These are phyloP conservation scores for Triangularia verruculosa DNA, from an alignment of 2,329 filamentous ascomycete species.

Conservation along the genomic window DNA sequence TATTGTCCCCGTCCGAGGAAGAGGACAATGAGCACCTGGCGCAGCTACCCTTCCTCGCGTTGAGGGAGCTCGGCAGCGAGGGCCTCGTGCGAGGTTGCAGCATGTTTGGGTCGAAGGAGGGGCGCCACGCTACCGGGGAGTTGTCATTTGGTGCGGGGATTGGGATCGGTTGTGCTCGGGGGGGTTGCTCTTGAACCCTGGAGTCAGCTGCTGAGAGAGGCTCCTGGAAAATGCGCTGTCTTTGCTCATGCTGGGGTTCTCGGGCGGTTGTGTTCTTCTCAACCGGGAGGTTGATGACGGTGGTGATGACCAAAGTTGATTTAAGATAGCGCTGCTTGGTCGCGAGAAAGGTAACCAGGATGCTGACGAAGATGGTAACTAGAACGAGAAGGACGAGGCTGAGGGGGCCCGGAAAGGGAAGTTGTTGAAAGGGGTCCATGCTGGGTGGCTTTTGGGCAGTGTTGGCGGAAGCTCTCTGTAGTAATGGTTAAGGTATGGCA, in stretches of 20 bases:
- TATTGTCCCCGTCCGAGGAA: neutral
- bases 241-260: neutral
- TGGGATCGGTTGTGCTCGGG: neutral
- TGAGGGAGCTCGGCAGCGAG: slow-evolving; percentile 10
- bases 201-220: neutral
- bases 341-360: neutral
- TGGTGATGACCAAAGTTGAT: neutral
- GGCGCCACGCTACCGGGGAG: slow-evolving; percentile 11
- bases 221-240: neutral
- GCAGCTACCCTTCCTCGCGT: slow-evolving; percentile 12
- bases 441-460: neutral
- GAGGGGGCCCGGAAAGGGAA: neutral
- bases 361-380: neutral
- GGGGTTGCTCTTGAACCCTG: neutral
- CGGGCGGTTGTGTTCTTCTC: neutral
- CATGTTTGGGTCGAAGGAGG: slow-evolving; percentile 7
- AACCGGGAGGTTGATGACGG: neutral
- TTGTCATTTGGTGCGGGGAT: neutral
- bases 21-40: neutral
- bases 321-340: neutral
- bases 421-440: neutral
- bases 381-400: slow-evolving; percentile 5
- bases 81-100: neutral
- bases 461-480: neutral
- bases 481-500: neutral